These are phyloP conservation scores for Geranium brycei DNA, from an alignment of 345 rosid species.

Conservation along the genomic window DNA sequence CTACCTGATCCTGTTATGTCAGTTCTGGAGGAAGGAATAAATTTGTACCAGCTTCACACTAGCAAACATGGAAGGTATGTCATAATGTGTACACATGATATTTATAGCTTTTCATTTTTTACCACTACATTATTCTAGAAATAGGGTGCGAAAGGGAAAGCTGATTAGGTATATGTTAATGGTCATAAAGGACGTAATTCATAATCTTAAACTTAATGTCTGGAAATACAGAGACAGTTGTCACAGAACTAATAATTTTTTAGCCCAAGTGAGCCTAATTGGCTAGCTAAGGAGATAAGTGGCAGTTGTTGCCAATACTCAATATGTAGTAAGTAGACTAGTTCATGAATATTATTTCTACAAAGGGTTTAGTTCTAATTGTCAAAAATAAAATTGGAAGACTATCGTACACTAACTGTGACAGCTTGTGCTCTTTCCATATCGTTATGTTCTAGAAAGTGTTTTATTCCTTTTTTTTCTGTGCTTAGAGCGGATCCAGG, in stretches of 20 bases:
- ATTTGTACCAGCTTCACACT: constrained; percentile 59
- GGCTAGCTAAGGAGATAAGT: not conserved
- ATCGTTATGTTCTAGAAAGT: not conserved
- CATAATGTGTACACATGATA: not conserved
- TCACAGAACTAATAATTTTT: too few relatives aligned
- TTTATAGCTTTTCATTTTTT: not conserved
- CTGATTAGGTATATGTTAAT: not conserved
- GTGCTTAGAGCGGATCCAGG: constrained; percentile 55
- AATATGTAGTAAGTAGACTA: not conserved
- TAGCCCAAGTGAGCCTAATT: not conserved
- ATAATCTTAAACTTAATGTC: not conserved
- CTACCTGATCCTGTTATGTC: constrained; percentile 56
- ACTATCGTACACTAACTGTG: not conserved
- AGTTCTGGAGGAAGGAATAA: constrained; percentile 73
- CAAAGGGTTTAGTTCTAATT: not conserved
- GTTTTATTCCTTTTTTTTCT: constrained; percentile 7
- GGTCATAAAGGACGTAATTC: not conserved
- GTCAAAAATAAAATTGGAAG: not conserved
- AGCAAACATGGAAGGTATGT: constrained; percentile 68
- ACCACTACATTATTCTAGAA: too few relatives aligned
- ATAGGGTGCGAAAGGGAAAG: too few relatives aligned
- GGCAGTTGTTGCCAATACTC: not conserved
- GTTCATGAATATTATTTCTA: not conserved
- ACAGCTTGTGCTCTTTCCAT: not conserved
- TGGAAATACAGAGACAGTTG: too few relatives aligned